phyloP scores from a whole-genome alignment of 768 basidiomycete species.

The Collybia mongolica region DNA sequence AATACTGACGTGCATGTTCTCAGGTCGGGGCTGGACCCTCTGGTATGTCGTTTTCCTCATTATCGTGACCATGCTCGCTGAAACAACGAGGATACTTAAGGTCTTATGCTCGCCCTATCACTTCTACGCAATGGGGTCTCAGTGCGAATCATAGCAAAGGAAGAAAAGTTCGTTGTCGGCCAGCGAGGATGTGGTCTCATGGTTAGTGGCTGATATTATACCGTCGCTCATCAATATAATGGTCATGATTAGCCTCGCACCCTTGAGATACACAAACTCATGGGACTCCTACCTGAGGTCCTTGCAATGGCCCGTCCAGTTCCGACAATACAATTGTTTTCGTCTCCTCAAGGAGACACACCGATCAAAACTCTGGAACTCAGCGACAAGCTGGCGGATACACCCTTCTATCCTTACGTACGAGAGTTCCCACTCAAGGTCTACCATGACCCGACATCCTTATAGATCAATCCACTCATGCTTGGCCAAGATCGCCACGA shows the following conservation, averaged over 20 bases:
- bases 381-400: not conserved
- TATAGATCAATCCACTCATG: constrained; percentile 29
- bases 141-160: constrained; percentile 52
- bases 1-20: too few species aligned
- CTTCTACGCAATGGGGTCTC: constrained; percentile 44
- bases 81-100: too few species aligned
- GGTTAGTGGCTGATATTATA: constrained; percentile 16
- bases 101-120: constrained; percentile 36
- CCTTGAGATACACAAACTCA: not conserved
- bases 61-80: too few species aligned
- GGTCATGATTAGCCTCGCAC: not conserved
- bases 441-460: not conserved
- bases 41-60: constrained; percentile 16
- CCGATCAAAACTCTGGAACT: not conserved
- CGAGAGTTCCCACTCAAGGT: not conserved
- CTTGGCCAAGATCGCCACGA: constrained; percentile 37
- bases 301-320: not conserved
- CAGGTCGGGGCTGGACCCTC: constrained; percentile 46
- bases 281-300: not conserved
- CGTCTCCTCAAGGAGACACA: not conserved
- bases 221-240: too few species aligned
- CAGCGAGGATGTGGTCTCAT: constrained; percentile 38
- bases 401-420: not conserved
- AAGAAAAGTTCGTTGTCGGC: constrained; percentile 29
- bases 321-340: not conserved